These are phyloP conservation scores for Mycena venus DNA, from an alignment of 768 basidiomycete genomes.

Conservation along the genomic window DNA sequence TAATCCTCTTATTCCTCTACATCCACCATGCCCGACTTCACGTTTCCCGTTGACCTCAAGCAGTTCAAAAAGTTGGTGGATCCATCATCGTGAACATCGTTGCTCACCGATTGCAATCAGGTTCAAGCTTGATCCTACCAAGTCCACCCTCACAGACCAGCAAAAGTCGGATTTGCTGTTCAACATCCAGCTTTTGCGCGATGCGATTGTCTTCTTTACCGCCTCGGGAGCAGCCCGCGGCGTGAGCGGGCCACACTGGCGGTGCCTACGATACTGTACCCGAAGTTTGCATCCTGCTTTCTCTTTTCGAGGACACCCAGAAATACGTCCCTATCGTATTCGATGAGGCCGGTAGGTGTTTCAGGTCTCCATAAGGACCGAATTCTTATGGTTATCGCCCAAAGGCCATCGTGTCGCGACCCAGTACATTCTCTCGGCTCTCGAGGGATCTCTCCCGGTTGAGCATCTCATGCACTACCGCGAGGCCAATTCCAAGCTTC, in stretches of 20 bases:
- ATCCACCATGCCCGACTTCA: constrained; percentile 52
- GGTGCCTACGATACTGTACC: constrained; percentile 85
- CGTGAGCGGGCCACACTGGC: constrained; percentile 88
- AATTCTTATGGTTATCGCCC: background rate
- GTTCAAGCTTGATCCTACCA: constrained; percentile 79
- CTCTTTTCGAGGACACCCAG: constrained; percentile 75
- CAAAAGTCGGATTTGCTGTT: constrained; percentile 69
- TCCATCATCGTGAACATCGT: background rate
- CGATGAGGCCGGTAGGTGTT: constrained; percentile 82
- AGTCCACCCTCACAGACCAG: constrained; percentile 71
- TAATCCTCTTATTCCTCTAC: background rate
- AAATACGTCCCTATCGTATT: constrained; percentile 80
- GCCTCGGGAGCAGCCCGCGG: constrained; percentile 89
- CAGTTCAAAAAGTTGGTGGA: constrained; percentile 76
- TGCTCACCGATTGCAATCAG: constrained; percentile 50
- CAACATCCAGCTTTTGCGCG: constrained; percentile 87
- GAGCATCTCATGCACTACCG: constrained; percentile 90
- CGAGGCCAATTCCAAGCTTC: constrained; percentile 87
- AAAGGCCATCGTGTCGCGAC: constrained; percentile 91
- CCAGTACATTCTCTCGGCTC: constrained; percentile 86
- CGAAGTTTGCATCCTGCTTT: constrained; percentile 84
- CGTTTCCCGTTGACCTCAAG: constrained; percentile 85
- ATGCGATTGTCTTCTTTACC: constrained; percentile 89
- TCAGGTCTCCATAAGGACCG: background rate
- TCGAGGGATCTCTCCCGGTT: constrained; percentile 77